These are phyloP conservation scores for Martiniozyma asiatica DNA, from an alignment of 1,139 yeast genomes.

Conservation along the genomic window DNA sequence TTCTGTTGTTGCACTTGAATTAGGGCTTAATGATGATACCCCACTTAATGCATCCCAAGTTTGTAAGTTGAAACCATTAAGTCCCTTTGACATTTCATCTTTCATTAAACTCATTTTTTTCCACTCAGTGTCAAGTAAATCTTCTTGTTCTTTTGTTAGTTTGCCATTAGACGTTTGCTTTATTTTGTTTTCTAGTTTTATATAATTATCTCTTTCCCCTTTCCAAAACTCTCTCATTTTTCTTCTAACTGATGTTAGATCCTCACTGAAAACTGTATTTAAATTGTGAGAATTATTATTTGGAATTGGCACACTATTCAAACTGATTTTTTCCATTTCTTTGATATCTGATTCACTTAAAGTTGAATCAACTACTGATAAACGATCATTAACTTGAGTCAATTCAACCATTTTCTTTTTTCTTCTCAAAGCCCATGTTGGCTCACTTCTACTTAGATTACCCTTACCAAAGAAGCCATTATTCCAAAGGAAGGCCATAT, in stretches of 20 bases:
- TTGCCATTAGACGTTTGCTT: slow-evolving; percentile 12
- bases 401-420: slow-evolving; percentile 29
- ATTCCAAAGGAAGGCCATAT: slow-evolving; percentile 59
- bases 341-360: not conserved
- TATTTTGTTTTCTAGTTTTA: slow-evolving; percentile 17
- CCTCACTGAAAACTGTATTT: slow-evolving; percentile 74
- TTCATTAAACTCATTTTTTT: slow-evolving; percentile 17
- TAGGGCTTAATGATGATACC: slow-evolving; percentile 3
- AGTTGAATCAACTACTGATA: not conserved
- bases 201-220: slow-evolving; percentile 29
- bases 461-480: slow-evolving; percentile 96
- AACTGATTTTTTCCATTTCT: slow-evolving; percentile 17
- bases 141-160: slow-evolving; percentile 10
- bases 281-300: too few species aligned
- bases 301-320: too few species aligned
- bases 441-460: slow-evolving; percentile 75
- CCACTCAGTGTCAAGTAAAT: slow-evolving; percentile 24
- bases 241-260: slow-evolving; percentile 63
- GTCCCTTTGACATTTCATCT: slow-evolving; percentile 12
- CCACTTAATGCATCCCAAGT: slow-evolving; percentile 1
- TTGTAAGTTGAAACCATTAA: slow-evolving; percentile 7
- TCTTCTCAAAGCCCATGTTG: slow-evolving; percentile 72
- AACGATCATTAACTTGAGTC: slow-evolving; percentile 2
- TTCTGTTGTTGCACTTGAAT: slow-evolving; percentile 11
- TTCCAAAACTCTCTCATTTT: slow-evolving; percentile 66